Evolutionary conservation across 352 stramenopile genomes (phyloP), one percentile per base, ranked within the genome.

Genomic region (Phytophthora sojae): DNA sequence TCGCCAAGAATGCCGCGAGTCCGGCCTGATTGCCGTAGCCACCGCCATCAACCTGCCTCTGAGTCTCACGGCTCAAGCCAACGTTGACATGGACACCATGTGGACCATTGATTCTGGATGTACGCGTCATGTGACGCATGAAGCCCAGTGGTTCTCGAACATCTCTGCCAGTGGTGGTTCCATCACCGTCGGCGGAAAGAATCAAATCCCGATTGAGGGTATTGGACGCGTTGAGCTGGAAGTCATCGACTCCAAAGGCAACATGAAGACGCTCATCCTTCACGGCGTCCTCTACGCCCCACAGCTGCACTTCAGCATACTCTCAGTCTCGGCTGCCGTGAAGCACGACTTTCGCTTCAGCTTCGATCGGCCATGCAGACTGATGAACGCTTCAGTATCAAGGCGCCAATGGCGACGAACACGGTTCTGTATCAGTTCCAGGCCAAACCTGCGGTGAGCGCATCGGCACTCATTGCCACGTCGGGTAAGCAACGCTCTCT

Each of bases 161-260:
- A 69, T 59, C 45, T 21, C 21, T 21, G 21, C 21, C 21, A 21
- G 21, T 21, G 21, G 1, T 54, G 44, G 44, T 6, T 15, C 47
- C 6, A 75, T 75, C 23, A 61, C 49, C 5, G 49, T 71, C 35
- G 54, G 61, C 21, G 50, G 61, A 29, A 64, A 67, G n/a, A 50
- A 64, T 26, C 14, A 60, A 9, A 60, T 60, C 23, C 39, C 25
- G 0, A 54, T 62, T 37, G 9, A 57, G 52, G 56, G 56, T 11
- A 69, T 26, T 51, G 61, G 70, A 3, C 29, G 58, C 2, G 64
- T 71, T 15, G 17, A 59, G 2, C 5, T 71, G 25, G 7, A 57
- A n/a, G 47, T 71, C 57, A 69, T 12, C 12, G 64, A 69, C 64
- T 74, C 60, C 19, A 71, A 74, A 4, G 58, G 52, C 5, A 64